Conservation (phyloP, 352 stramenopile species). For the Phytophthora sp. region DNA sequence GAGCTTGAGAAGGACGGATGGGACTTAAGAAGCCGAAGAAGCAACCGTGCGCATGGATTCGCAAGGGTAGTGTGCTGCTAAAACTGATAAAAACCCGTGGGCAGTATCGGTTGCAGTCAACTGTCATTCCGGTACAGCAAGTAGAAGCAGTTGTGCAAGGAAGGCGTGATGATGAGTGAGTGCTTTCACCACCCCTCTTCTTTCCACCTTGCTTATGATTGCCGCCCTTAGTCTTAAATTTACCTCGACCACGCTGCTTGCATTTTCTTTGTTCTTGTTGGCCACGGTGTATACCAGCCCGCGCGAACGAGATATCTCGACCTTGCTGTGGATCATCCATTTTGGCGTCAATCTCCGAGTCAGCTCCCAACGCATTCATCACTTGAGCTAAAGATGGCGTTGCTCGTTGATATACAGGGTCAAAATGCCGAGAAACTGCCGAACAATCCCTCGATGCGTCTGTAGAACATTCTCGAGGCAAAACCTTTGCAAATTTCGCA, state of each 20-base stretch:
- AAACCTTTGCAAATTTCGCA: conserved; percentile 8
- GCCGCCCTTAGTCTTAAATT: background rate
- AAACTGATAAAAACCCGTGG: conserved; percentile 14
- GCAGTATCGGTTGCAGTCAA: background rate
- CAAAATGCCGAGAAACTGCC: conserved; percentile 3
- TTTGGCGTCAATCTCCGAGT: conserved; percentile 3
- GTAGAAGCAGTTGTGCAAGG: background rate
- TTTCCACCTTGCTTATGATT: conserved; percentile 8
- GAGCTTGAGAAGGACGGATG: conserved; percentile 7
- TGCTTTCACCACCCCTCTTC: conserved; percentile 4
- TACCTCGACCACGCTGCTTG: conserved; percentile 2
- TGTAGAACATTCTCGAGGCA: conserved; percentile 6
- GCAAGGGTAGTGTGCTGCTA: background rate
- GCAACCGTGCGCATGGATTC: conserved; percentile 10
- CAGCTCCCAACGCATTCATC: conserved; percentile 24
- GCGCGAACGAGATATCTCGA: background rate
- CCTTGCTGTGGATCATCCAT: conserved; percentile 2
- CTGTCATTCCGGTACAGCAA: background rate
- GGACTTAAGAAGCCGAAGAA: conserved; percentile 4
- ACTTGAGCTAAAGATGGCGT: conserved; percentile 12
- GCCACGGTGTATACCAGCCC: conserved; percentile 2
- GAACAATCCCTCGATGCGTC: conserved; percentile 8
- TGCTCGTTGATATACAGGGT: background rate
- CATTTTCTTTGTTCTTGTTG: conserved; percentile 1
- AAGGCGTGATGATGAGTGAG: background rate